Percentiles rank a stretch among this genome's conserved stretches.
phyloP scores from a whole-genome alignment of 2,329 filamentous ascomycete genomes.

The Beauveria sp. region DNA sequence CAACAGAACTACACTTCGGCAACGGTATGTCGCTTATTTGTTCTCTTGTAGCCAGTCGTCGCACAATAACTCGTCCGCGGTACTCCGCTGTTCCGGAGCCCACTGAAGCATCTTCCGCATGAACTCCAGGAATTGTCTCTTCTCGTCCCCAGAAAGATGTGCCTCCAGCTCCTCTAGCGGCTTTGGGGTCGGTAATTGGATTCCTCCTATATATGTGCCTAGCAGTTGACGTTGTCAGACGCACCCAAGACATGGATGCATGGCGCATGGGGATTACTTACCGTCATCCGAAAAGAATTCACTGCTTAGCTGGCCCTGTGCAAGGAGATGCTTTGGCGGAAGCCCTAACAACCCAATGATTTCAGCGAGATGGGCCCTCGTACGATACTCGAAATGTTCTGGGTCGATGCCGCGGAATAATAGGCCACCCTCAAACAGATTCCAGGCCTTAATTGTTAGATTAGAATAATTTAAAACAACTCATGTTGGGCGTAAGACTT shows the following conservation, averaged over 20 bases:
- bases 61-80: not conserved
- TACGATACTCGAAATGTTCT: not conserved
- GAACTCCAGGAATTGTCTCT: not conserved
- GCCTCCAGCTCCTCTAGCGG: not conserved
- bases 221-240: not conserved
- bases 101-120: not conserved
- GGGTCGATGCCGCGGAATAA: not conserved
- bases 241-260: not conserved
- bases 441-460: not conserved
- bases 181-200: not conserved
- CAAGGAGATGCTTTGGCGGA: not conserved
- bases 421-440: not conserved
- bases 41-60: not conserved
- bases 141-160: not conserved
- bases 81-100: not conserved
- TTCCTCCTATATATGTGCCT: not conserved
- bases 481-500: not conserved
- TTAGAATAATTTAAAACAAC: too few relatives aligned
- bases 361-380: not conserved
- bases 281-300: not conserved
- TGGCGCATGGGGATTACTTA: not conserved
- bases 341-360: not conserved
- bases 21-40: too few relatives aligned
- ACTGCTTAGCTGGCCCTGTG: not conserved
- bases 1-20: too few relatives aligned